Evolutionary conservation across 2,329 filamentous ascomycete genomes (phyloP), one percentile per base, ranked within the genome.

Genomic region (Diaporthe sp.): DNA sequence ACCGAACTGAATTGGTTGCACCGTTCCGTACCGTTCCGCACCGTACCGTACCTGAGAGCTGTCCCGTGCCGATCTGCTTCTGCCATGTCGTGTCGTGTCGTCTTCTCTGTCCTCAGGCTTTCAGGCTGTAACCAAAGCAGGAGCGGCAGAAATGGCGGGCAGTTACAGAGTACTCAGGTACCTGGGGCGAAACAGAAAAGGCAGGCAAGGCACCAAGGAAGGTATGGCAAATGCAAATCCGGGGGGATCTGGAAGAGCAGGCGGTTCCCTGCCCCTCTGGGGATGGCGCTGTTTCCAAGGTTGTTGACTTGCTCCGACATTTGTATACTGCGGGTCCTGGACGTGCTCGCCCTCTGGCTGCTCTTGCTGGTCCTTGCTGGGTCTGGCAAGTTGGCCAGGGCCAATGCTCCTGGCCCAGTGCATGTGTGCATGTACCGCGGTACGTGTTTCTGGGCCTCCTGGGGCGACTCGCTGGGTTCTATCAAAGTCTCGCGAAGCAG

Each of bases 281-380:
- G 65, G 44, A 67, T 70, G 65, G 65, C 13, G 49, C 65, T 70
- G 34, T 70, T 22, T 70, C 65, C 65, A 55, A 55, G 65, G n/a
- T 55, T 55, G 49, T 70, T 70, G 65, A 70, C 65, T 28, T 70
- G 46, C 25, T 31, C 65, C 65, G 65, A 70, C 65, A 42, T 31
- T 70, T 70, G 46, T 70, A 53, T 70, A 68, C 13, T 68, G 62
- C 44, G 62, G 62, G 62, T 68, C 62, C 61, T 25, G 61, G 44
- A 49, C 42, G 28, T 67, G 61, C 25, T 44, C 61, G 25, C 61
- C 13, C 12, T 60, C 19, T 37, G 57, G 31, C 57, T 61, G 37
- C 57, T 22, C n/a, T 62, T 44, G 25, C 61, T 65, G 61, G 61
- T 22, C 42, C 25, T 46, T 46, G 55, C 42, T 65, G 58, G 58